Percentiles rank a stretch among this genome's conserved stretches.
Evolutionary conservation across 805 yeast species (phyloP).

Genomic region (Candida ulmi): DNA sequence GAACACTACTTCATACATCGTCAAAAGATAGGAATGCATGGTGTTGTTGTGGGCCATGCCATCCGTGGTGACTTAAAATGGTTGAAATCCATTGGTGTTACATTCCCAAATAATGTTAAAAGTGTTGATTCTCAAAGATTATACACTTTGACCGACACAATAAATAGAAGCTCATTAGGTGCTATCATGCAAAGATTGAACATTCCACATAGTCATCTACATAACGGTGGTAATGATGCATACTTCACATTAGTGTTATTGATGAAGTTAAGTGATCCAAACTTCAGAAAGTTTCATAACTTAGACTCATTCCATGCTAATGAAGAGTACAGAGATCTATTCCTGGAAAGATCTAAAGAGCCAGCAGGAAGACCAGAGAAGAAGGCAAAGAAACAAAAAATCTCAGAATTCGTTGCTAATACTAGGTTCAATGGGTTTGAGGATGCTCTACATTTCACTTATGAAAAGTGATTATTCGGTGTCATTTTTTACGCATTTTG

Average conservation of each 20-base stretch:
- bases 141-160: slow-evolving; percentile 35
- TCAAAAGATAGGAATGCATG: slow-evolving; percentile 22
- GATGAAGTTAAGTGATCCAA: slow-evolving; percentile 46
- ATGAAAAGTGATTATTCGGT: background rate
- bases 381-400: background rate
- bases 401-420: background rate
- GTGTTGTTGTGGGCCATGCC: slow-evolving; percentile 56
- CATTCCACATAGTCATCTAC: slow-evolving; percentile 55
- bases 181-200: slow-evolving; percentile 39
- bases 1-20: slow-evolving; percentile 35
- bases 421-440: background rate
- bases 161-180: slow-evolving; percentile 35
- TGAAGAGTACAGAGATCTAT: background rate
- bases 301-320: background rate
- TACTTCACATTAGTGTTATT: slow-evolving; percentile 53
- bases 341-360: background rate
- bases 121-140: slow-evolving; percentile 45
- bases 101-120: slow-evolving; percentile 31
- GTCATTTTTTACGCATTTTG: background rate
- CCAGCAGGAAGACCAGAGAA: background rate
- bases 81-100: slow-evolving; percentile 41
- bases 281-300: slow-evolving; percentile 19
- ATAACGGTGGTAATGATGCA: slow-evolving; percentile 72
- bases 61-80: slow-evolving; percentile 49
- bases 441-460: background rate